A percentile compares a stretch with the other conserved stretches of the same genome.
Conservation (phyloP, 768 basidiomycete species). For the Termitomyces heimii region DNA sequence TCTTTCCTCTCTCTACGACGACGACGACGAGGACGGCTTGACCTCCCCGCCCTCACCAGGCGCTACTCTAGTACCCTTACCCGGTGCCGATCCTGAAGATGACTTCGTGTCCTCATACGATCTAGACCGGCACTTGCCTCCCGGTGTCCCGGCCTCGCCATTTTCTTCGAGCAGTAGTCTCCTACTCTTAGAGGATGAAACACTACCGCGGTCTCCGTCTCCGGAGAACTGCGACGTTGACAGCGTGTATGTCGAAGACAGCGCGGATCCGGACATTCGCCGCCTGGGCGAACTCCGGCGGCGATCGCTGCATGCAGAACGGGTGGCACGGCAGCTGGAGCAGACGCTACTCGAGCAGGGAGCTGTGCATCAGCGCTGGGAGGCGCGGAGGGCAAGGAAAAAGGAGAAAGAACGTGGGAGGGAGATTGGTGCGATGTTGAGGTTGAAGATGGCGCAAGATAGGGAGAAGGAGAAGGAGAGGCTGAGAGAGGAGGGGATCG, state of each 20-base stretch:
- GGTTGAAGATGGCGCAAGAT: constrained; percentile 39
- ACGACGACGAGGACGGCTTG: constrained; percentile 16
- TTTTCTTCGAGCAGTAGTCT: constrained; percentile 17
- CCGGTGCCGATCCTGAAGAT: constrained; percentile 25
- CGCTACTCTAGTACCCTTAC: constrained; percentile 21
- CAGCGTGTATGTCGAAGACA: constrained; percentile 22
- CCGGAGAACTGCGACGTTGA: constrained; percentile 35
- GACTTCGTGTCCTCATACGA: constrained; percentile 21
- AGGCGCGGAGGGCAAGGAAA: constrained; percentile 39
- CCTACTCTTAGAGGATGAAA: constrained; percentile 33
- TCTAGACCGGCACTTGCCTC: neutral
- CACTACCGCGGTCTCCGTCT: constrained; percentile 34
- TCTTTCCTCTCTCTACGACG: constrained; percentile 22
- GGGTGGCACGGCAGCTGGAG: constrained; percentile 15
- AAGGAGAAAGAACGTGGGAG: constrained; percentile 47
- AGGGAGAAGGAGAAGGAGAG: neutral
- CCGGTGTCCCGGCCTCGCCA: neutral
- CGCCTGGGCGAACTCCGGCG: constrained; percentile 34
- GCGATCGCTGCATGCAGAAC: constrained; percentile 18
- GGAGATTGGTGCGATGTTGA: constrained; percentile 50
- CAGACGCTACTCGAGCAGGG: constrained; percentile 24
- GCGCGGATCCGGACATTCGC: constrained; percentile 30
- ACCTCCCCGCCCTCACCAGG: constrained; percentile 17
- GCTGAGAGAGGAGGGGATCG: neutral
- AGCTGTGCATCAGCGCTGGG: constrained; percentile 28